Conservation (phyloP, 768 basidiomycete species). For the Russula foetens region DNA sequence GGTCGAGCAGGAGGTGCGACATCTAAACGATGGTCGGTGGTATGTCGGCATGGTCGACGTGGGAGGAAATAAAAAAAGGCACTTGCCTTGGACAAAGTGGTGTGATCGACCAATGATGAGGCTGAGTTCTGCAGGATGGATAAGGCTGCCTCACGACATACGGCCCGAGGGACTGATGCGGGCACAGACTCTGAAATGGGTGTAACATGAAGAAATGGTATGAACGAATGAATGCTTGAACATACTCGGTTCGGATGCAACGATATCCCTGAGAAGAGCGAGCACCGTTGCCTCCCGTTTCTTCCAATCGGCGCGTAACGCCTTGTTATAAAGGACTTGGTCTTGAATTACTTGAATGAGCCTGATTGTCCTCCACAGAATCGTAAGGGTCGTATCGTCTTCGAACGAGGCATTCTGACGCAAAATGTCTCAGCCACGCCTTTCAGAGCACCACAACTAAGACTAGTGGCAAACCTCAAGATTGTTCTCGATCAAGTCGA, state of each 20-base stretch:
- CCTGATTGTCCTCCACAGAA: slow-evolving; percentile 60
- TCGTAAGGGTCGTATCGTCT: slow-evolving; percentile 50
- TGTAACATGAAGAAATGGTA: background rate
- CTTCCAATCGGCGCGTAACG: slow-evolving; percentile 61
- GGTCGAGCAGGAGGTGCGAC: slow-evolving; percentile 67
- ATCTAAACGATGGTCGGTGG: slow-evolving; percentile 40
- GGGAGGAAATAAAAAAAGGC: background rate
- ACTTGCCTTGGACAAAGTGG: slow-evolving; percentile 55
- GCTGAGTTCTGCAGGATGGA: slow-evolving; percentile 63
- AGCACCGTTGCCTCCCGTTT: slow-evolving; percentile 46
- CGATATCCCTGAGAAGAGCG: slow-evolving; percentile 52
- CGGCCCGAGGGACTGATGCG: slow-evolving; percentile 49
- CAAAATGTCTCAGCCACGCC: background rate
- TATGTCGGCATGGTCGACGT: background rate
- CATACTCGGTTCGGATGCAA: slow-evolving; percentile 47
- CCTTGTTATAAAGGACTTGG: slow-evolving; percentile 62
- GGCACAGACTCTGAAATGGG: slow-evolving; percentile 16
- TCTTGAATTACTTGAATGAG: slow-evolving; percentile 65
- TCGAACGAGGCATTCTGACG: slow-evolving; percentile 49
- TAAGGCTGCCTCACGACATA: slow-evolving; percentile 61
- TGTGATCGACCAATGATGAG: slow-evolving; percentile 48
- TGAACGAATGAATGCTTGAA: background rate
- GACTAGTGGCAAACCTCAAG: slow-evolving; percentile 62
- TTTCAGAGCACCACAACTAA: background rate
- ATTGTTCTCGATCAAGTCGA: slow-evolving; percentile 81